phyloP scores from a whole-genome alignment of 148 eudicot species.

The Hydrangea macrophylla region DNA sequence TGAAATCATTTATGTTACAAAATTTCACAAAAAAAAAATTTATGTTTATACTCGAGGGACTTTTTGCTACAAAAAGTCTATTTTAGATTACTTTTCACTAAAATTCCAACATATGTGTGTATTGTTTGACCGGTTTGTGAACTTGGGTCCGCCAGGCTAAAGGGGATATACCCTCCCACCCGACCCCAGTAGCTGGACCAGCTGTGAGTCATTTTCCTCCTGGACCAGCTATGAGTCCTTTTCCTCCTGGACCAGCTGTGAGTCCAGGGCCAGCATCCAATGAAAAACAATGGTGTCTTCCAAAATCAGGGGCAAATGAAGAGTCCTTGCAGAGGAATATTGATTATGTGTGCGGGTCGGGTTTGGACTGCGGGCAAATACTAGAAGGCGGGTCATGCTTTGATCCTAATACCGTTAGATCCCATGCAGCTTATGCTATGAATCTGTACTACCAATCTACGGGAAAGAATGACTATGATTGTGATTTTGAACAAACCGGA shows the following conservation, averaged over 20 bases:
- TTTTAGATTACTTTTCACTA: too few relatives aligned
- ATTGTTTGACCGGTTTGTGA: slow-evolving; percentile 15
- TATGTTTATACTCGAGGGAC: too few relatives aligned
- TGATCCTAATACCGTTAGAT: slow-evolving; percentile 26
- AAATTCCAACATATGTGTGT: too few relatives aligned
- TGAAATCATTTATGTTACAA: too few relatives aligned
- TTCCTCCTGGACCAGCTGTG: background rate
- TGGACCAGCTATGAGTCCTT: too few relatives aligned
- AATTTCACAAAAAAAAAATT: too few relatives aligned
- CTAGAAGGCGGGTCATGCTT: slow-evolving; percentile 44
- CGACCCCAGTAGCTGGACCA: slow-evolving; percentile 4
- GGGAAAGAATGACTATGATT: slow-evolving; percentile 29
- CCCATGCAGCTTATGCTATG: slow-evolving; percentile 49
- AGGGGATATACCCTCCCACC: slow-evolving; percentile 9
- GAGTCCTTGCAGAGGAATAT: slow-evolving; percentile 32
- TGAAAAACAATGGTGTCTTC: slow-evolving; percentile 29
- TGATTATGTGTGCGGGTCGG: slow-evolving; percentile 44
- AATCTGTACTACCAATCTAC: slow-evolving; percentile 38
- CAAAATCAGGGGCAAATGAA: slow-evolving; percentile 21
- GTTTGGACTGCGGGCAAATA: slow-evolving; percentile 35
- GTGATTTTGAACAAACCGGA: slow-evolving; percentile 44
- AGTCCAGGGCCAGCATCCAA: slow-evolving; percentile 8
- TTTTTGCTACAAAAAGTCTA: too few relatives aligned
- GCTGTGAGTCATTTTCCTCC: slow-evolving; percentile 16
- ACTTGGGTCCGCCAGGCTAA: slow-evolving; percentile 27